phyloP scores from a whole-genome alignment of 805 yeast species.

The Brettanomyces custersianus region DNA sequence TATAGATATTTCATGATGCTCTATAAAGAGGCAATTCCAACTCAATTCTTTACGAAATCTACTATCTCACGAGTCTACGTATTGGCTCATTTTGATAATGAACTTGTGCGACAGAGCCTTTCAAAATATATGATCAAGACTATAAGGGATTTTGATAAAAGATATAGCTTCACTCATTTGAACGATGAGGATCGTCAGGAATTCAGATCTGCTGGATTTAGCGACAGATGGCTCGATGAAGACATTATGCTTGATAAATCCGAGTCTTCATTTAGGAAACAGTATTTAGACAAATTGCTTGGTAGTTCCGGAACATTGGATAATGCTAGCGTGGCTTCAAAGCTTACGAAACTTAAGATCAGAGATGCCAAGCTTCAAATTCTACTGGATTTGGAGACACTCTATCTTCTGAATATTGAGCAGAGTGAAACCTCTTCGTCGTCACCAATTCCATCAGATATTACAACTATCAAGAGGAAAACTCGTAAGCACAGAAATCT shows the following conservation, averaged over 20 bases:
- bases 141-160: constrained; percentile 13
- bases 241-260: constrained; percentile 1
- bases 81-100: constrained; percentile 16
- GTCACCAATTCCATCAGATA: not conserved
- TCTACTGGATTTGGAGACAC: constrained; percentile 18
- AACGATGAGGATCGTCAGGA: constrained; percentile 1
- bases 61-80: constrained; percentile 22
- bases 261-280: constrained; percentile 2
- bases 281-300: constrained; percentile 2
- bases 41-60: constrained; percentile 24
- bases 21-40: constrained; percentile 17
- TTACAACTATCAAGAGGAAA: not conserved
- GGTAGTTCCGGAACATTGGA: not conserved
- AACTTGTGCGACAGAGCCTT: constrained; percentile 14
- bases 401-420: constrained; percentile 10
- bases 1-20: constrained; percentile 21
- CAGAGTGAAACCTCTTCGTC: not conserved
- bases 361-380: constrained; percentile 24
- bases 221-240: constrained; percentile 1
- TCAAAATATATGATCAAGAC: constrained; percentile 12
- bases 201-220: not conserved
- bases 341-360: constrained; percentile 11
- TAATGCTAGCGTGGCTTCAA: not conserved
- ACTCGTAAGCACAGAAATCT: constrained; percentile 1
- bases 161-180: constrained; percentile 7